Evolutionary conservation across 2,329 filamentous ascomycete species (phyloP).

Genomic region (Fusarium sp.): DNA sequence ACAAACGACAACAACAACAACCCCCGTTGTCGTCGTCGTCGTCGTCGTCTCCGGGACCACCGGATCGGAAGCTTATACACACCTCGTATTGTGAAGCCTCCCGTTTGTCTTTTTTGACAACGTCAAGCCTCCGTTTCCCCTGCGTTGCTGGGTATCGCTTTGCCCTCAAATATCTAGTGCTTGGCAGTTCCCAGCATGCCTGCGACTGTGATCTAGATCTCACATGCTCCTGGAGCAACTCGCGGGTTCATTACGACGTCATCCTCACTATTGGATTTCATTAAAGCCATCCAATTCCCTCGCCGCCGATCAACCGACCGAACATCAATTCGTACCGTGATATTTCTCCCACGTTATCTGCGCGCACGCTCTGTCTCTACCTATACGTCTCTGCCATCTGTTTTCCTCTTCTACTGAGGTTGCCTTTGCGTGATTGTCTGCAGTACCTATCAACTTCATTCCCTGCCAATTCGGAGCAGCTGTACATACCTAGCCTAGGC

Average conservation of each 20-base stretch:
- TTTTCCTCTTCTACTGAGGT: constrained; percentile 17
- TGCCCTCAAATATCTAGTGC: constrained; percentile 31
- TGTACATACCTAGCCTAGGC: constrained; percentile 15
- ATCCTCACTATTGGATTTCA: constrained; percentile 35
- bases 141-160: constrained; percentile 28
- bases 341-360: constrained; percentile 14
- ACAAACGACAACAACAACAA: neutral
- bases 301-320: constrained; percentile 33
- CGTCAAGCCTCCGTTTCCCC: constrained; percentile 11
- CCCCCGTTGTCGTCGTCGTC: constrained; percentile 7
- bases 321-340: constrained; percentile 35
- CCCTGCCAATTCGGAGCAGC: constrained; percentile 17
- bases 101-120: constrained; percentile 18
- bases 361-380: constrained; percentile 16
- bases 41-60: constrained; percentile 31
- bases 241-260: constrained; percentile 42
- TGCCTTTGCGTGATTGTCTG: constrained; percentile 40
- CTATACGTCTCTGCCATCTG: constrained; percentile 5
- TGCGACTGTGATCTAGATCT: constrained; percentile 45
- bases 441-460: constrained; percentile 32
- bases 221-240: constrained; percentile 38
- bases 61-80: constrained; percentile 31
- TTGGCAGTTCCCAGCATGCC: constrained; percentile 44
- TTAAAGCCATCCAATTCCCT: constrained; percentile 32
- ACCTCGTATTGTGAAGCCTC: constrained; percentile 37